Percentiles rank a stretch among this genome's conserved stretches.
These are phyloP conservation scores for Phytophthora pluvialis DNA, from an alignment of 352 stramenopile genomes.

Conservation along the genomic window DNA sequence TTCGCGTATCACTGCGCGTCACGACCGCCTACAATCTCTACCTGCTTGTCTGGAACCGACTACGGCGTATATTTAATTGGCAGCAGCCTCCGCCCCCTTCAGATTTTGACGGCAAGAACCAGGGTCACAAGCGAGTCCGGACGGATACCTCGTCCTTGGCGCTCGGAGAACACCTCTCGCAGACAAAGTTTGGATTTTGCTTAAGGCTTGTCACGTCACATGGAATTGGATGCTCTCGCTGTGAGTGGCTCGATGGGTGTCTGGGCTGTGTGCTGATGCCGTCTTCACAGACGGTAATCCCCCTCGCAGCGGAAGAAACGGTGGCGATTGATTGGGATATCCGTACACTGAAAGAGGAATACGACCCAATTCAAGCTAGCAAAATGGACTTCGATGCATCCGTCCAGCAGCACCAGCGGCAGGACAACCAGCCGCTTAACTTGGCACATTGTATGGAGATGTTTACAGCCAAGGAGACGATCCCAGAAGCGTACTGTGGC, in stretches of 20 bases:
- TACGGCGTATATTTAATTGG: conserved; percentile 90
- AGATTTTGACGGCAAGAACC: conserved; percentile 32
- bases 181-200: conserved; percentile 86
- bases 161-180: conserved; percentile 62
- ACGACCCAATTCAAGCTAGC: conserved; percentile 85
- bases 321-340: conserved; percentile 92
- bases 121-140: conserved; percentile 26
- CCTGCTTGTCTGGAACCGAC: conserved; percentile 74
- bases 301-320: conserved; percentile 76
- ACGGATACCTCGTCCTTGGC: conserved; percentile 65
- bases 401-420: conserved; percentile 64
- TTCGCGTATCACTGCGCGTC: conserved; percentile 66
- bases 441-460: conserved; percentile 87
- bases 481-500: conserved; percentile 82
- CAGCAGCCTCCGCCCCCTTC: conserved; percentile 47
- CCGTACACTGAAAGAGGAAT: conserved; percentile 86
- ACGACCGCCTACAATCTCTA: conserved; percentile 84
- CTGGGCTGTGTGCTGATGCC: conserved; percentile 84
- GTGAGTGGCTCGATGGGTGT: conserved; percentile 88
- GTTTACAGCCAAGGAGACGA: conserved; percentile 84
- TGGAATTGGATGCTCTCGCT: conserved; percentile 87
- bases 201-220: conserved; percentile 82
- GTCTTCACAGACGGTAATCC: conserved; percentile 46
- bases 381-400: conserved; percentile 78
- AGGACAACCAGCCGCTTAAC: conserved; percentile 85